A percentile compares a stretch with the other conserved stretches of the same genome.
Evolutionary conservation across 108 stramenopile species (phyloP).

Genomic region (Cyclotella sp.): DNA sequence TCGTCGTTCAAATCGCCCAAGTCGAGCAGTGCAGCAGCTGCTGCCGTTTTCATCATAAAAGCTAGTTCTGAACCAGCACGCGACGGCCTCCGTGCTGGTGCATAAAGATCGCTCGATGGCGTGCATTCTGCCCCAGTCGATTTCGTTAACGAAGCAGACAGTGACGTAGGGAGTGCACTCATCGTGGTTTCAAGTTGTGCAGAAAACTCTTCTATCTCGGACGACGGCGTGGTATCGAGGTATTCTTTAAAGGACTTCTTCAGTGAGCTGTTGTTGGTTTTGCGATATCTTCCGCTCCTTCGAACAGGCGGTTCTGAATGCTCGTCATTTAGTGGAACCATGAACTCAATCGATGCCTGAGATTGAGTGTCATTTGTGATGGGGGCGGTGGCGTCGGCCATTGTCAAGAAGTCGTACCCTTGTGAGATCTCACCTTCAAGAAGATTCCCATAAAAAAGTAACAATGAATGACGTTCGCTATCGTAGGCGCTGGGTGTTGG

Average conservation of each 20-base stretch:
- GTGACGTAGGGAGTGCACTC: background rate
- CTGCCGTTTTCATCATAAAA: background rate
- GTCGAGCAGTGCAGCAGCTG: conserved; percentile 13
- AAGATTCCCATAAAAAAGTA: too few species aligned
- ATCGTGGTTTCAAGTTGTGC: conserved; percentile 8
- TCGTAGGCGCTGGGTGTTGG: too few species aligned
- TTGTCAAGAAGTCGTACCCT: too few species aligned
- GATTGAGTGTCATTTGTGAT: too few species aligned
- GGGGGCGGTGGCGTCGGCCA: too few species aligned
- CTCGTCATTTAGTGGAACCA: background rate
- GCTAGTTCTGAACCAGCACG: conserved; percentile 7
- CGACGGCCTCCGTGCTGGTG: conserved; percentile 12
- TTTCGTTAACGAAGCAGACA: background rate
- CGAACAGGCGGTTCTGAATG: background rate
- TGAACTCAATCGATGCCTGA: background rate
- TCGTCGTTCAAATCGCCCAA: conserved; percentile 12
- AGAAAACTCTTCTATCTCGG: conserved; percentile 20
- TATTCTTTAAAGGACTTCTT: conserved; percentile 16
- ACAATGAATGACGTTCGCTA: too few species aligned
- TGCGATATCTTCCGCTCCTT: conserved; percentile 1
- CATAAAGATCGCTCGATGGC: background rate
- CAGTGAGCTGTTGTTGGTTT: background rate
- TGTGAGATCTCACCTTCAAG: too few species aligned
- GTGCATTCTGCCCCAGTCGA: background rate
- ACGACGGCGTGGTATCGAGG: background rate